Base-by-base conservation (phyloP, 768 basidiomycete species). In the Rhodotorula babjevae region DNA sequence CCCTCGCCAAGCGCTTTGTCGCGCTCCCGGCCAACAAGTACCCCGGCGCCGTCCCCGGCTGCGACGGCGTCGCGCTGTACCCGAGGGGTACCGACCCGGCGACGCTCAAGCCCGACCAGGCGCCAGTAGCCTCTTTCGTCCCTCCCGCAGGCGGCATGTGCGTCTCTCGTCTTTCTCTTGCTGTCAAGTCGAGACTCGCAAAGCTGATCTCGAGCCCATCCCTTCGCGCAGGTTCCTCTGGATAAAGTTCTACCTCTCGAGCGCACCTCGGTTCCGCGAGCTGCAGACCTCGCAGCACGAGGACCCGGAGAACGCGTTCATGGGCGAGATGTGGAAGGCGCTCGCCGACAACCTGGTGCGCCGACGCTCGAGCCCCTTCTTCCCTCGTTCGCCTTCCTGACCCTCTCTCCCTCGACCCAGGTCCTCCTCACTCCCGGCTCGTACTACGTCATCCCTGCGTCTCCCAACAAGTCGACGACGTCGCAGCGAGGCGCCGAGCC, bases 141-240 rank as follows among this genome's bases (percentile, higher is more conserved):
- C 87, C 90, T 12, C 90, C 90, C 0, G 85, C 85, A 0, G 84
- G 88, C 31, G 90, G 90, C 19, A 52, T 63, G 63, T 52, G 50
- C 50, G 50, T 52, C 9, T 25, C 50, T 9, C 2, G 15, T 49
- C 29, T 9, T 33, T 27, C 18, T 25, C 19, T 29, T 8, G 2
- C 57, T 58, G 15, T 23, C 12, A 33, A 3, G 11, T 21, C 57
- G n/a, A n/a, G n/a, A 16, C 11, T 19, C 31, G 16, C 16, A 2
- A 1, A 4, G 33, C 56, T 57, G 31, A 23, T 14, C 33, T 21
- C 23, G 16, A 21, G 36, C 21, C 21, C 14, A 90, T 25, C 8
- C n/a, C 50, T 10, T 25, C 49, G 49, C 11, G 50, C 50, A 52
- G 50, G 50, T 91, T 90, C 81, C 46, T 56, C 53, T 62, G 67